A percentile compares a stretch with the other conserved stretches of the same genome.
phyloP scores from a whole-genome alignment of 306 rosid species.

The Rosa lucieae region DNA sequence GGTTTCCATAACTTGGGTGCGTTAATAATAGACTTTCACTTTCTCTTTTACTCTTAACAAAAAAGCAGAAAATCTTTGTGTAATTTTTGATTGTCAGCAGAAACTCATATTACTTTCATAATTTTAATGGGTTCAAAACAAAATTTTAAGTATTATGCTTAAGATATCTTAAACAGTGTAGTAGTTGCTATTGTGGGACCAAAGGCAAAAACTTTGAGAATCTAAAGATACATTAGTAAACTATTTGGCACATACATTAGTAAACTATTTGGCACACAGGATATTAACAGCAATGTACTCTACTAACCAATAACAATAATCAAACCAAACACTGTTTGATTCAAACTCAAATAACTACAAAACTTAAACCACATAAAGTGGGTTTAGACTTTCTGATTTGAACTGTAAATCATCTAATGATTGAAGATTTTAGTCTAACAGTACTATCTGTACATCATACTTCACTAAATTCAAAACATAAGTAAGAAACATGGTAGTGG shows the following conservation, averaged over 20 bases:
- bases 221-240: neutral
- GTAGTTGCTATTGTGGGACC: neutral
- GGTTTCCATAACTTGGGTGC: neutral
- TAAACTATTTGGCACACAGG: neutral
- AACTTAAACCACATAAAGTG: constrained; percentile 3
- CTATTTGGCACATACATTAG: neutral
- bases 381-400: neutral
- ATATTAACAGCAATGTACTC: neutral
- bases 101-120: neutral
- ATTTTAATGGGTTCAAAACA: neutral
- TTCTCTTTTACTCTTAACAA: neutral
- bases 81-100: neutral
- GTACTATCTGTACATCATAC: constrained; percentile 22
- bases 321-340: constrained; percentile 15
- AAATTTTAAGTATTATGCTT: neutral
- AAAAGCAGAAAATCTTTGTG: neutral
- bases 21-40: neutral
- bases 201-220: neutral
- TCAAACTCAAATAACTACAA: constrained; percentile 12
- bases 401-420: constrained; percentile 9
- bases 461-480: constrained; percentile 18
- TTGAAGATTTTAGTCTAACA: constrained; percentile 7
- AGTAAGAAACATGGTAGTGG: constrained; percentile 1
- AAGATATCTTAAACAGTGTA: neutral
- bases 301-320: neutral